A percentile compares a stretch with the other conserved stretches of the same genome.
These are phyloP conservation scores for Pilaira anomala DNA, from an alignment of 192 early-diverging fungal genomes.

Conservation along the genomic window DNA sequence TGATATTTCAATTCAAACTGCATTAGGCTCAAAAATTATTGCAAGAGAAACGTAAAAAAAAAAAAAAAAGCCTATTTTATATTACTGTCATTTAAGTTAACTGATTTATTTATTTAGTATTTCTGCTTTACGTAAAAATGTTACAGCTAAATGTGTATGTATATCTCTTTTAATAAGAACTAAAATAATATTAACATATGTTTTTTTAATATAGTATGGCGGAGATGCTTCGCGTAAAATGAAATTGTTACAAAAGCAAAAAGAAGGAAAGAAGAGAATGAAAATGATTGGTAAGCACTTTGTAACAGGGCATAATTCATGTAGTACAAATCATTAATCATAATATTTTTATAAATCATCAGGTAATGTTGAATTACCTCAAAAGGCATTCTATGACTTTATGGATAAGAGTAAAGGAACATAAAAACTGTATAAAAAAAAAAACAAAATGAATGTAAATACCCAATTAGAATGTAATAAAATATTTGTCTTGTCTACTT, in stretches of 20 bases:
- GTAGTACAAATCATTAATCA: not conserved
- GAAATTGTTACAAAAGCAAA: slow-evolving; percentile 94
- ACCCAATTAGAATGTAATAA: not conserved
- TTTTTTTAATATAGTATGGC: slow-evolving; percentile 72
- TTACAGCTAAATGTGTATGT: slow-evolving; percentile 89
- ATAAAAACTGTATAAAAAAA: not conserved
- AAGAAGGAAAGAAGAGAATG: slow-evolving; percentile 96
- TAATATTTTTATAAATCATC: slow-evolving; percentile 23
- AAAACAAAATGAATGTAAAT: not conserved
- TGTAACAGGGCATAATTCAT: too few species aligned
- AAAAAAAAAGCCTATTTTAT: too few species aligned
- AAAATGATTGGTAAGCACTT: slow-evolving; percentile 62
- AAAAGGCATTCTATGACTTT: slow-evolving; percentile 83
- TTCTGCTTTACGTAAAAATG: slow-evolving; percentile 87
- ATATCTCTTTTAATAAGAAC: not conserved
- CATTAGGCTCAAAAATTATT: slow-evolving; percentile 79
- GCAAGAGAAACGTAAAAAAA: slow-evolving; percentile 72
- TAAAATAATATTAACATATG: not conserved
- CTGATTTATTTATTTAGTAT: slow-evolving; percentile 43
- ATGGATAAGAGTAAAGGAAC: slow-evolving; percentile 47
- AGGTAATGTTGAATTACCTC: slow-evolving; percentile 87
- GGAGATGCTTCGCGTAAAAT: slow-evolving; percentile 96
- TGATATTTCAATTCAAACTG: slow-evolving; percentile 91
- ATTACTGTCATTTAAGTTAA: not conserved
- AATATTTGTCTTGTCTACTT: too few species aligned